Conservation (phyloP, 345 rosid genomes). For the Camelina sativa region DNA sequence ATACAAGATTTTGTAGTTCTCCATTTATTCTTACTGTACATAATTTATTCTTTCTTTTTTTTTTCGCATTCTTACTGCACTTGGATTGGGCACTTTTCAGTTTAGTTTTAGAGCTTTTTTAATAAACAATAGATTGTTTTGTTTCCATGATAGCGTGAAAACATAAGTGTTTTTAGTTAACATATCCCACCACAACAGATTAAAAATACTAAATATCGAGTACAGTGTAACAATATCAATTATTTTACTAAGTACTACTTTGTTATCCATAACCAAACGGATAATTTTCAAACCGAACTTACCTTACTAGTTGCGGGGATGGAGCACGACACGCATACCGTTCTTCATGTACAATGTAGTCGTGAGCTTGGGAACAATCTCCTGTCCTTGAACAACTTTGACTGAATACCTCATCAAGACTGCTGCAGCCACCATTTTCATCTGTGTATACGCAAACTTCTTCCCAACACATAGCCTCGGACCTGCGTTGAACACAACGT, state of each 20-base stretch:
- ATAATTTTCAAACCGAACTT: not conserved
- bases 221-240: not conserved
- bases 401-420: constrained; percentile 61
- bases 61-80: constrained; percentile 7
- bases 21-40: constrained; percentile 29
- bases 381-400: constrained; percentile 56
- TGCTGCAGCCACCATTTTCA: constrained; percentile 86
- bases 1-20: not conserved
- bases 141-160: not conserved
- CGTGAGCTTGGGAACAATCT: constrained; percentile 63
- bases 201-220: not conserved
- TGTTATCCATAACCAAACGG: not conserved
- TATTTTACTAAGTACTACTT: not conserved
- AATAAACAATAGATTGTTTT: not conserved
- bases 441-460: constrained; percentile 76
- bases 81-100: constrained; percentile 17
- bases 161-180: not conserved
- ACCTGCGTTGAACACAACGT: constrained; percentile 78
- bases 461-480: constrained; percentile 78
- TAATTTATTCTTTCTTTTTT: not conserved
- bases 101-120: not conserved
- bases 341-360: constrained; percentile 82
- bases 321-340: constrained; percentile 56
- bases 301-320: constrained; percentile 44
- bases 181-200: not conserved